Conservation (phyloP, 192 early-diverging fungal species). For the Chytriomyces confervae region DNA sequence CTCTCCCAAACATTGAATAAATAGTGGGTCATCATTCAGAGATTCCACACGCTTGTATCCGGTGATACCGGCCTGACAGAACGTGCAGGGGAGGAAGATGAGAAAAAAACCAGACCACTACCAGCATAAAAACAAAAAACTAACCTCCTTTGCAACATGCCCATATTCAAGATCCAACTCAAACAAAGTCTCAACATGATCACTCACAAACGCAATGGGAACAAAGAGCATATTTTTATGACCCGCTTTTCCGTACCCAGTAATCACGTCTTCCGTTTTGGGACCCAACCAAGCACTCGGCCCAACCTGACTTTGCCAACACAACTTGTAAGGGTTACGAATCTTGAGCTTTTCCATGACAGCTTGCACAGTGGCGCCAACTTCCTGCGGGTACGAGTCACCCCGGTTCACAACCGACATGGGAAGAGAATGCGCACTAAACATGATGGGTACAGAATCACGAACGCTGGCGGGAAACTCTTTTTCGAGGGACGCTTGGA, state of each 20-base stretch:
- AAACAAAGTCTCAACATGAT: conserved; percentile 97
- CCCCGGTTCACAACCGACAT: conserved; percentile 92
- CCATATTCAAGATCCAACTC: conserved; percentile 96
- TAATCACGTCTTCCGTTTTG: conserved; percentile 80
- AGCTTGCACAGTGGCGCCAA: conserved; percentile 37
- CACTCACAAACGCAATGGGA: conserved; percentile 94
- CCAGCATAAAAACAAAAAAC: conserved; percentile 14
- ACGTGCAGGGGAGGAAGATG: background rate
- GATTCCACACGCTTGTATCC: conserved; percentile 89
- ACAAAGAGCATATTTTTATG: conserved; percentile 83
- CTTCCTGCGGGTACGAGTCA: conserved; percentile 26
- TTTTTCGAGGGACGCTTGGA: conserved; percentile 65
- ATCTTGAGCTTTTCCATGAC: conserved; percentile 78
- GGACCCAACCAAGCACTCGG: conserved; percentile 92
- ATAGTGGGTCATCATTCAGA: conserved; percentile 88
- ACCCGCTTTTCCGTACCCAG: conserved; percentile 76
- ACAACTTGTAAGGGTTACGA: conserved; percentile 83
- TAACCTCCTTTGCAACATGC: conserved; percentile 78
- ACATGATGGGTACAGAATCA: conserved; percentile 79
- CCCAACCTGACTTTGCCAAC: conserved; percentile 97
- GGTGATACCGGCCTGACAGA: conserved; percentile 72
- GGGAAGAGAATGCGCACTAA: conserved; percentile 96
- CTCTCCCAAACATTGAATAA: conserved; percentile 88
- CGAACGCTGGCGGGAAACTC: conserved; percentile 72
- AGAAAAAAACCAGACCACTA: background rate